Evolutionary conservation across 306 rosid genomes (phyloP).

Genomic region (Fragaria nilgerrensis): DNA sequence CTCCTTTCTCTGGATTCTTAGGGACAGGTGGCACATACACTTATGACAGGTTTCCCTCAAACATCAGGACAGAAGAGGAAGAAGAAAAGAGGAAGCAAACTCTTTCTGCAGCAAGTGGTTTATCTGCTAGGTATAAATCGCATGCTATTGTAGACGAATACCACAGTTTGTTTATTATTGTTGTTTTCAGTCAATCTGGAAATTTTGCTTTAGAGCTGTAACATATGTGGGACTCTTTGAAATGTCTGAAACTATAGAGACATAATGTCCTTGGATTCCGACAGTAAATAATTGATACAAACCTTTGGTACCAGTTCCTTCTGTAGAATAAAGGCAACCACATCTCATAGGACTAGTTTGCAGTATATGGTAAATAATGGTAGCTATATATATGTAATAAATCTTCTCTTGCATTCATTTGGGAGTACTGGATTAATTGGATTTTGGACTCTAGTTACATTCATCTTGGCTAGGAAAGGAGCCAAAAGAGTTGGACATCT

Average conservation of each 20-base stretch:
- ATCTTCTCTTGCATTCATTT: not conserved
- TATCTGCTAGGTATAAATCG: slow-evolving; percentile 64
- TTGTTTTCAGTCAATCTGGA: slow-evolving; percentile 15
- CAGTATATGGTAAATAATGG: not conserved
- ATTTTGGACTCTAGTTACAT: not conserved
- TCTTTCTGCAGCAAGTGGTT: slow-evolving; percentile 81
- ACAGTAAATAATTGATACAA: not conserved
- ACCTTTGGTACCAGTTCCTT: not conserved
- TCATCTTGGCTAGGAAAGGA: not conserved
- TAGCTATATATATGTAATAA: not conserved
- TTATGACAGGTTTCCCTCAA: slow-evolving; percentile 85
- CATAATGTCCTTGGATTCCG: not conserved
- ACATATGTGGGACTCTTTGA: not conserved
- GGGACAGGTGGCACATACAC: slow-evolving; percentile 79
- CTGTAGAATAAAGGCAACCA: not conserved
- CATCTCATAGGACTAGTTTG: not conserved
- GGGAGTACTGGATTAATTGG: not conserved
- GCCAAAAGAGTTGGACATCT: not conserved
- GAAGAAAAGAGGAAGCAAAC: slow-evolving; percentile 89
- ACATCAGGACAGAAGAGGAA: slow-evolving; percentile 76
- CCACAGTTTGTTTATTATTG: slow-evolving; percentile 2
- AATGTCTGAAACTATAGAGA: not conserved
- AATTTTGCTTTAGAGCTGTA: slow-evolving; percentile 13
- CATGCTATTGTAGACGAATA: slow-evolving; percentile 3
- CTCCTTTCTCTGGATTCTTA: slow-evolving; percentile 30